Evolutionary conservation across 139 green algal species (phyloP), one percentile per base, ranked within the genome.

Genomic region (Picochlorum sp.): DNA sequence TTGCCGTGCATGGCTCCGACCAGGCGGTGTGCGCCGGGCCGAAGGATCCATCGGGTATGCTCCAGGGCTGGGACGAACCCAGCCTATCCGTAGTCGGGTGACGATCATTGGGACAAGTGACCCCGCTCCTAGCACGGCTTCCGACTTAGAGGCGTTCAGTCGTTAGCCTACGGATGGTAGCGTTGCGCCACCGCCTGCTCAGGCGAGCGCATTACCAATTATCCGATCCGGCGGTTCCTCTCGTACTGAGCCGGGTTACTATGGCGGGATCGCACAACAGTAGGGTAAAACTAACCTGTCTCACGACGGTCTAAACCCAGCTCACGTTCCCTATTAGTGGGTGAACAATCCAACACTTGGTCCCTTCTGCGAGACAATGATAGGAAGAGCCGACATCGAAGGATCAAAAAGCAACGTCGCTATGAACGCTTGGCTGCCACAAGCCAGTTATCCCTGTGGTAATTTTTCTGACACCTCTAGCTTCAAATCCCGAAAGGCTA

Each of bases 381-480:
- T 52, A 52, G 46, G 46, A 52, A 52, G 46, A 52, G 46, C 46
- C 46, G 46, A 92, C 85, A 82, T 82, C 46, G 46, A 52, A 52
- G 46, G 46, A 52, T 52, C 46, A 52, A 52, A 52, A 52, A 52
- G 46, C 46, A 52, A 52, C 46, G 46, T 52, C 46, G 46, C 46
- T 52, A 52, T 52, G 46, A 52, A 52, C 46, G 46, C 46, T 92
- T 89, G 84, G 86, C 86, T 87, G 84, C 82, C 80, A 92, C 84
- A 90, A 90, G 82, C 84, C 82, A 89, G 86, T 92, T 92, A 69
- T 74, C 84, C 85, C 84, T 92, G 79, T 88, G 85, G 83, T 87
- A 88, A 90, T 81, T 88, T 90, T 88, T 90, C 82, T 88, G 81
- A 88, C 84, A 88, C 85, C 85, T 91, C 85, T 89, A 88, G 83